These are phyloP conservation scores for Entomortierella lignicola DNA, from an alignment of 192 early-diverging fungal species.

Conservation along the genomic window DNA sequence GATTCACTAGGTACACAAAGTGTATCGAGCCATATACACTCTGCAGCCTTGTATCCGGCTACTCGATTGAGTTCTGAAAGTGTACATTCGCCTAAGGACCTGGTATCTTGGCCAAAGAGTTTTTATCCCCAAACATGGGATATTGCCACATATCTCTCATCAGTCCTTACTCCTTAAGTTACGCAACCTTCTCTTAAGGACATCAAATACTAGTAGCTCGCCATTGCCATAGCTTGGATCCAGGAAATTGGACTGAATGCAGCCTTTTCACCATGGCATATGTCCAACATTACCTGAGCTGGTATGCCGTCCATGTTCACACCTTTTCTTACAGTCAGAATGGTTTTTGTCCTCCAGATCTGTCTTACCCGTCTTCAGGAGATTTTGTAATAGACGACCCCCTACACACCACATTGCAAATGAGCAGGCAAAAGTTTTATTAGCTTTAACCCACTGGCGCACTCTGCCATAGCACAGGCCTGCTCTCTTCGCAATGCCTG, in stretches of 20 bases:
- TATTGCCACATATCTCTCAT: slow-evolving; percentile 6
- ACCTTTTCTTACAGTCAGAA: neutral
- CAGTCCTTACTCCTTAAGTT: neutral
- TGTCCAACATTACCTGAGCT: slow-evolving; percentile 7
- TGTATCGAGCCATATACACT: slow-evolving; percentile 13
- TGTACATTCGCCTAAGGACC: slow-evolving; percentile 10
- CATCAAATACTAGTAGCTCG: slow-evolving; percentile 1
- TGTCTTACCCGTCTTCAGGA: neutral
- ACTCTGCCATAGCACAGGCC: slow-evolving; percentile 14
- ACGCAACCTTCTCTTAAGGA: neutral
- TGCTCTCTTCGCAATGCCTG: neutral
- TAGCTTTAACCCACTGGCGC: slow-evolving; percentile 2
- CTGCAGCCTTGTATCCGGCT: neutral
- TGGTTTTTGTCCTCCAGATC: neutral
- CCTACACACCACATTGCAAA: slow-evolving; percentile 3
- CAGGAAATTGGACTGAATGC: neutral
- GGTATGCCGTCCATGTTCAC: neutral
- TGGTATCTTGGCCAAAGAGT: slow-evolving; percentile 12
- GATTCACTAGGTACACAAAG: slow-evolving; percentile 9
- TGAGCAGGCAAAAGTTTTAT: neutral
- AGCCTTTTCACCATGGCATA: slow-evolving; percentile 13
- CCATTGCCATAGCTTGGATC: neutral
- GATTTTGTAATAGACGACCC: neutral
- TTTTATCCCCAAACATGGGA: slow-evolving; percentile 13
- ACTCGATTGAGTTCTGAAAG: slow-evolving; percentile 8